Conservation (phyloP, 768 basidiomycete genomes). For the Leccinum longicurvipes region DNA sequence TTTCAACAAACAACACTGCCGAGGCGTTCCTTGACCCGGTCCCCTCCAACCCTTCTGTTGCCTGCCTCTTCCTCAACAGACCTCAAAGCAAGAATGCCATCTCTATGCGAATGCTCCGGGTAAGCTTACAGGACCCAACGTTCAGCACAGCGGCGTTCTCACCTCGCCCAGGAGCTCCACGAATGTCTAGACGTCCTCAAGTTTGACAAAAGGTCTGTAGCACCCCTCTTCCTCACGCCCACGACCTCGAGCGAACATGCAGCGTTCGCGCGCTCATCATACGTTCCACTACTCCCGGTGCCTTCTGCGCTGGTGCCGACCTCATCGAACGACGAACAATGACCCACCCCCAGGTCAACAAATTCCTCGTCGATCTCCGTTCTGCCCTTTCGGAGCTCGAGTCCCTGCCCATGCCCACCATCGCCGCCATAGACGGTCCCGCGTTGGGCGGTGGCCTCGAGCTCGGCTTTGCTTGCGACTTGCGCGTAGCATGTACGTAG, state of each 20-base stretch:
- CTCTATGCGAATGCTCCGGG: constrained; percentile 67
- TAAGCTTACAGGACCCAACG: constrained; percentile 25
- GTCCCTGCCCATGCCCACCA: constrained; percentile 80
- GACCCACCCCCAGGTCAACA: constrained; percentile 67
- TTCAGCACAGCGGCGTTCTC: not conserved
- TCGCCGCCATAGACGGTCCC: constrained; percentile 90
- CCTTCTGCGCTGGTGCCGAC: constrained; percentile 93
- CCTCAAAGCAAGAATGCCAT: constrained; percentile 88
- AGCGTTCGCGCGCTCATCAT: constrained; percentile 80
- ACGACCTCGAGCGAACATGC: not conserved
- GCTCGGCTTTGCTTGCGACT: constrained; percentile 82
- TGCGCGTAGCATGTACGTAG: constrained; percentile 77
- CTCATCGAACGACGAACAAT: constrained; percentile 82
- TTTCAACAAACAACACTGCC: constrained; percentile 20
- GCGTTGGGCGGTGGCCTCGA: constrained; percentile 94
- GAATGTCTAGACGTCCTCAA: constrained; percentile 65
- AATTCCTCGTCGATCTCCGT: constrained; percentile 76
- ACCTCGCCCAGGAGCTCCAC: constrained; percentile 56
- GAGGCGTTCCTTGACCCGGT: constrained; percentile 51
- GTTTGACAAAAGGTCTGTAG: constrained; percentile 59
- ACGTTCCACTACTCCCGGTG: constrained; percentile 69
- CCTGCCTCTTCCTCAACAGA: constrained; percentile 74
- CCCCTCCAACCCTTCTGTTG: constrained; percentile 57
- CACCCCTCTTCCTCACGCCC: not conserved
- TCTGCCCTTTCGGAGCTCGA: constrained; percentile 73